phyloP scores from a whole-genome alignment of 371 early-diverging fungal genomes.

The Mucor racemosus region DNA sequence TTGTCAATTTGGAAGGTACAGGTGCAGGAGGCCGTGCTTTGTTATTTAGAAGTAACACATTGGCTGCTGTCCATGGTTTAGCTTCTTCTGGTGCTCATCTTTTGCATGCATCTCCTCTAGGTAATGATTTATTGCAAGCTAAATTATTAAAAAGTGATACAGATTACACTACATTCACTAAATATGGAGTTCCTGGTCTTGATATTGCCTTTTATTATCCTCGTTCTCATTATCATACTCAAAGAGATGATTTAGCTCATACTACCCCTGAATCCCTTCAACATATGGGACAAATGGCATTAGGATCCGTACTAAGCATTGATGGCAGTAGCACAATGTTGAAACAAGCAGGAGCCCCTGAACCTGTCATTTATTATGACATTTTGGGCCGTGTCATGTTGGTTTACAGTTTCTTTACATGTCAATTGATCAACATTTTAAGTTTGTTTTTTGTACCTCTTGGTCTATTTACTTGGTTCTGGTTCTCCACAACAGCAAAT shows the following conservation, averaged over 20 bases:
- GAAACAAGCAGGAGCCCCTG: constrained; percentile 21
- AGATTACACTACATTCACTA: constrained; percentile 66
- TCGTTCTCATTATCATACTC: constrained; percentile 72
- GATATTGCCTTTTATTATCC: constrained; percentile 70
- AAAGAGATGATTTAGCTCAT: constrained; percentile 56
- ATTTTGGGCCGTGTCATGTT: constrained; percentile 54
- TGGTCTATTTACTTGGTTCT: constrained; percentile 17
- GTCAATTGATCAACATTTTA: constrained; percentile 44
- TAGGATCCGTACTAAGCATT: constrained; percentile 43
- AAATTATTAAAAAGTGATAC: constrained; percentile 69
- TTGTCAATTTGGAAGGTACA: constrained; percentile 81
- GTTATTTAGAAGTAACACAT: constrained; percentile 66
- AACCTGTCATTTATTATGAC: constrained; percentile 52
- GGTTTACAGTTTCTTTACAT: constrained; percentile 51
- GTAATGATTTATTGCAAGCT: constrained; percentile 65
- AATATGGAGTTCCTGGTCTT: constrained; percentile 65
- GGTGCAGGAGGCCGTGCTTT: constrained; percentile 77
- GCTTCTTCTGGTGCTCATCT: constrained; percentile 27
- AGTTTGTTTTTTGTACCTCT: constrained; percentile 41
- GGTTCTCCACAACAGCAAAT: neutral
- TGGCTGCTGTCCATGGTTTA: constrained; percentile 44
- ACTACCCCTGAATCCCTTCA: constrained; percentile 57
- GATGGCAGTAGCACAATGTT: constrained; percentile 26
- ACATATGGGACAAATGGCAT: constrained; percentile 64
- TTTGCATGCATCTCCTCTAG: constrained; percentile 53